These are phyloP conservation scores for Discostella stelligera DNA, from an alignment of 352 stramenopile genomes.

Conservation along the genomic window DNA sequence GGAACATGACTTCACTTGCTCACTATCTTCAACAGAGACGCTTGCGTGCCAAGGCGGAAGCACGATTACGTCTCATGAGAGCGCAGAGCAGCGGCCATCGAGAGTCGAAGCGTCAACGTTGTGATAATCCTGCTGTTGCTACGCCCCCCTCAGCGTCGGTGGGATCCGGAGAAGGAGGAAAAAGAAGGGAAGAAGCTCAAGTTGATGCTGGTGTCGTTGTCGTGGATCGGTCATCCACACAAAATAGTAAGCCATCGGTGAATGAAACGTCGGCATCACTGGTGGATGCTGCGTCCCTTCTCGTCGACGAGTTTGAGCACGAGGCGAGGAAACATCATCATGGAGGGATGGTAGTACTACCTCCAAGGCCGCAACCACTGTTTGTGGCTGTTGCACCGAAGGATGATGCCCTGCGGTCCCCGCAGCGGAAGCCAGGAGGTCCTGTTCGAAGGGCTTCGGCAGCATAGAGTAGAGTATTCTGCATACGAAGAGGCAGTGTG, in stretches of 20 bases:
- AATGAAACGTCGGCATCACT: too few relatives aligned
- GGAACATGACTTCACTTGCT: too few relatives aligned
- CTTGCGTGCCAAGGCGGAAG: too few relatives aligned
- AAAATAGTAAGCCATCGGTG: too few relatives aligned
- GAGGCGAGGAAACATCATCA: background rate
- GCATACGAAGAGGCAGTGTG: too few relatives aligned
- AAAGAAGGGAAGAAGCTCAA: background rate
- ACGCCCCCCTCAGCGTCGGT: background rate
- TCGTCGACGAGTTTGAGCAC: background rate
- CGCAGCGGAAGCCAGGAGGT: background rate
- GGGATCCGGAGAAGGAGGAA: background rate
- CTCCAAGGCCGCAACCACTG: too few relatives aligned
- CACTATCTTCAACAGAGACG: too few relatives aligned
- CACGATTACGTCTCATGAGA: too few relatives aligned
- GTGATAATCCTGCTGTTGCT: background rate
- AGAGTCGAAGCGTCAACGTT: background rate
- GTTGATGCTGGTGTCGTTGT: too few relatives aligned
- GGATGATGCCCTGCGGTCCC: background rate
- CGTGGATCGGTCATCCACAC: too few relatives aligned
- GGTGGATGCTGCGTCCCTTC: background rate
- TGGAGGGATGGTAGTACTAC: too few relatives aligned
- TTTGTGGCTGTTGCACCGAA: background rate
- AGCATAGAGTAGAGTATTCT: background rate
- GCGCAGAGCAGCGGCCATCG: too few relatives aligned
- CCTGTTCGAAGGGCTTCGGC: background rate